Conservation (phyloP, 306 rosid species). For the Acacia melanoxylon region DNA sequence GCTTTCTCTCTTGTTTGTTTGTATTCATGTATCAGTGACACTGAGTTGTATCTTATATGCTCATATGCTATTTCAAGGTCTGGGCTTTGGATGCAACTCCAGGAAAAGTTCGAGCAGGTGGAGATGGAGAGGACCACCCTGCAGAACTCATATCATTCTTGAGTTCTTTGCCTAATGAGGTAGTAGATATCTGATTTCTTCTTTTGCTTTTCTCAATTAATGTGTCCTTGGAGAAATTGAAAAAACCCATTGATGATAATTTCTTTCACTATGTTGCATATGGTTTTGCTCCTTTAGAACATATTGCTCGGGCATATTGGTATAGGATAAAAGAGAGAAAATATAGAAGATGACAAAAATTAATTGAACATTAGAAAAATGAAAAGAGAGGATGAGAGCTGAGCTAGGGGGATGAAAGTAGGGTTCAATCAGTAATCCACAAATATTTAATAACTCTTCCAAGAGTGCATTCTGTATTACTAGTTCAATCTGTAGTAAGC, state of each 20-base stretch:
- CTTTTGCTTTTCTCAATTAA: slow-evolving; percentile 12
- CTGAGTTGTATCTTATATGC: slow-evolving; percentile 25
- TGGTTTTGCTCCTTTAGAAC: slow-evolving; percentile 3
- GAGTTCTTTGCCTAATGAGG: slow-evolving; percentile 76
- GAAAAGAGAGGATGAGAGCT: background rate
- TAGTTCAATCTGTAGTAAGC: background rate
- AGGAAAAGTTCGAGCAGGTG: slow-evolving; percentile 85
- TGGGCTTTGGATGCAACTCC: slow-evolving; percentile 97
- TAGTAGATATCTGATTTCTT: slow-evolving; percentile 29
- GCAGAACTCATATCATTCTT: slow-evolving; percentile 81
- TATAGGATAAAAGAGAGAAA: slow-evolving; percentile 10
- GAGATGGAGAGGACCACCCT: slow-evolving; percentile 97
- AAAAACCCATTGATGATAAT: slow-evolving; percentile 15
- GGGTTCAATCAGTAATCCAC: background rate
- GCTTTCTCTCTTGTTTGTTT: slow-evolving; percentile 26
- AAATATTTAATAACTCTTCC: background rate
- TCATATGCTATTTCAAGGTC: slow-evolving; percentile 51
- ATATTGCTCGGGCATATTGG: background rate
- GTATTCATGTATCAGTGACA: background rate
- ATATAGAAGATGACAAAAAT: background rate
- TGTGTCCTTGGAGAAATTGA: slow-evolving; percentile 18
- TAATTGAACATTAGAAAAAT: background rate
- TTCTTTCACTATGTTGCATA: slow-evolving; percentile 9
- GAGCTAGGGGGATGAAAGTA: background rate
- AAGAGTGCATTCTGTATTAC: background rate